Conservation (phyloP, 129 eudicot species). For the Artemisia argyi region DNA sequence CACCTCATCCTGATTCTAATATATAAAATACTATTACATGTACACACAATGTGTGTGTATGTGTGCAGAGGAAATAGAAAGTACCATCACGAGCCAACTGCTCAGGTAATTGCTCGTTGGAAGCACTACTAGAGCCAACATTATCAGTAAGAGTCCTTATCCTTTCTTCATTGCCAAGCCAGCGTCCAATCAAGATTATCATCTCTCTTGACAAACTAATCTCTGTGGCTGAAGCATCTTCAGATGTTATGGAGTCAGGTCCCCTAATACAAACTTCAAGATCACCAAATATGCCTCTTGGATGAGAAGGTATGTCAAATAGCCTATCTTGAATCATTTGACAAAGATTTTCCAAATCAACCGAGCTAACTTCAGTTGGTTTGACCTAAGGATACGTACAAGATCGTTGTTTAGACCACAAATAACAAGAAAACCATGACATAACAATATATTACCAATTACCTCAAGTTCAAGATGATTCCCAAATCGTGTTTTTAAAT, state of each 20-base stretch:
- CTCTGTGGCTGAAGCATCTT: constrained; percentile 71
- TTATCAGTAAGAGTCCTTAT: constrained; percentile 43
- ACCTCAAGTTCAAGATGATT: constrained; percentile 98
- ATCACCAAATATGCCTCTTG: constrained; percentile 67
- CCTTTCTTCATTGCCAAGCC: constrained; percentile 92
- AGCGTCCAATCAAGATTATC: constrained; percentile 61
- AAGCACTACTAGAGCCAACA: constrained; percentile 36
- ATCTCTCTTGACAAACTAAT: constrained; percentile 79
- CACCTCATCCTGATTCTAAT: too few species aligned
- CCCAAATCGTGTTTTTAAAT: constrained; percentile 91
- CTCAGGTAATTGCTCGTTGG: constrained; percentile 74
- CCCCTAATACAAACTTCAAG: constrained; percentile 86
- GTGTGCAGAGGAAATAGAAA: neutral
- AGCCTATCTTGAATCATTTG: constrained; percentile 72
- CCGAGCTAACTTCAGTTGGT: constrained; percentile 77
- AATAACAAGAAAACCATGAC: neutral
- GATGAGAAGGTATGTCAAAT: constrained; percentile 61
- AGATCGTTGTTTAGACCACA: neutral
- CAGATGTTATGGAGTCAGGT: constrained; percentile 48
- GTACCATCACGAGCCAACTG: constrained; percentile 96
- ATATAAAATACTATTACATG: too few species aligned
- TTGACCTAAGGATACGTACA: constrained; percentile 56
- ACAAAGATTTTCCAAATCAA: constrained; percentile 69
- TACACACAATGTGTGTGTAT: too few species aligned
- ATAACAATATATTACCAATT: constrained; percentile 4